Evolutionary conservation across 495 filamentous ascomycete species (phyloP).

Genomic region (Penicillium samsonianum): DNA sequence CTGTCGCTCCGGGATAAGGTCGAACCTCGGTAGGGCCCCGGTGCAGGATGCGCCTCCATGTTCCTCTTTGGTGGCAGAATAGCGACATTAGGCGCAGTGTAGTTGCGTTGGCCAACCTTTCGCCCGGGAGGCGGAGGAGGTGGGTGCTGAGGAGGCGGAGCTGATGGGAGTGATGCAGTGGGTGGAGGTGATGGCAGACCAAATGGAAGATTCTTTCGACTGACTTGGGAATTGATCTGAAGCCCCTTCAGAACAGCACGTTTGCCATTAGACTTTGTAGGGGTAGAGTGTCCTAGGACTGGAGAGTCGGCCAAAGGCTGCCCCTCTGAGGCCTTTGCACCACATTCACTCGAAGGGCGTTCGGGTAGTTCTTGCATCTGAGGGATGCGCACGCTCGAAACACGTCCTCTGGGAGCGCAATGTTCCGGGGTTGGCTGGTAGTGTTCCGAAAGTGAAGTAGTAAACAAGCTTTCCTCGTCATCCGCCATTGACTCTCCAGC

Average conservation of each 20-base stretch:
- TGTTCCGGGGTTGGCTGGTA: conserved; percentile 22
- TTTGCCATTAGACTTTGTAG: conserved; percentile 15
- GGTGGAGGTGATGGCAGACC: conserved; percentile 38
- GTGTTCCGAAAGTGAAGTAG: conserved; percentile 16
- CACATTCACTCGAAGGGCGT: conserved; percentile 7
- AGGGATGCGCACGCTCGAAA: conserved; percentile 22
- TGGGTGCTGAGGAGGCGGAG: conserved; percentile 27
- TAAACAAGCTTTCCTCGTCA: conserved; percentile 16
- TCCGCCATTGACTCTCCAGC: conserved; percentile 13
- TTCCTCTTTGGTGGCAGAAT: conserved; percentile 5
- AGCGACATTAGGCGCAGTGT: conserved; percentile 16
- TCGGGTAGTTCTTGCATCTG: conserved; percentile 22
- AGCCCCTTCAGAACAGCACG: conserved; percentile 15
- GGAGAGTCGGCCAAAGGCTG: conserved; percentile 29
- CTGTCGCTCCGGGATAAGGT: conserved; percentile 34
- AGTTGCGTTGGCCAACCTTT: conserved; percentile 19
- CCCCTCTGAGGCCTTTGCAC: background rate
- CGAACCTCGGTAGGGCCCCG: conserved; percentile 19
- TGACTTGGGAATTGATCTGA: conserved; percentile 21
- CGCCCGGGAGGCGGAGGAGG: conserved; percentile 16
- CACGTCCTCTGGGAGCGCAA: conserved; percentile 16
- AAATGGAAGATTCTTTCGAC: conserved; percentile 29
- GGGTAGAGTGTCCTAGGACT: conserved; percentile 20
- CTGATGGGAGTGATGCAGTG: conserved; percentile 30
- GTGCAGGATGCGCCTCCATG: conserved; percentile 11